phyloP scores from a whole-genome alignment of 2,329 filamentous ascomycete genomes.

The Venturia pyrina region DNA sequence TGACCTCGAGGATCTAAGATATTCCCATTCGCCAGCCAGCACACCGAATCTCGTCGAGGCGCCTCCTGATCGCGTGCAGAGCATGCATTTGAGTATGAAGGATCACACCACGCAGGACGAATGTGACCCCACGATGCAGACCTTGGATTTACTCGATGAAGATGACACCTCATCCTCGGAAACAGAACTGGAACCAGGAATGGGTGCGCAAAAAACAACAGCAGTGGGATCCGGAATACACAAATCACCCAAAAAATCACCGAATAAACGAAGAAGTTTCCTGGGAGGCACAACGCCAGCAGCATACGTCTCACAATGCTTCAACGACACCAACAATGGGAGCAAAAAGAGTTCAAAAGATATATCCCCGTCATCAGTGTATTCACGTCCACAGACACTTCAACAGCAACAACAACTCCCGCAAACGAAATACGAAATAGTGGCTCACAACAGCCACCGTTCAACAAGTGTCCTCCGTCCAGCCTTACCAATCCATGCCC shows the following conservation, averaged over 20 bases:
- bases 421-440: neutral
- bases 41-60: slow-evolving; percentile 23
- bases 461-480: neutral
- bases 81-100: slow-evolving; percentile 23
- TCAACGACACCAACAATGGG: neutral
- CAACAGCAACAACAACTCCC: neutral
- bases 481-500: neutral
- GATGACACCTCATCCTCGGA: slow-evolving; percentile 11
- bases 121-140: slow-evolving; percentile 21
- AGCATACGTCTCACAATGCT: neutral
- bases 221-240: too few species aligned
- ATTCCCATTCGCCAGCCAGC: slow-evolving; percentile 14
- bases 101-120: slow-evolving; percentile 19
- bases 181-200: slow-evolving; percentile 7
- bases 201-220: neutral
- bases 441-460: neutral
- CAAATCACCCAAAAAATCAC: neutral
- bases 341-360: neutral
- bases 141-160: slow-evolving; percentile 27
- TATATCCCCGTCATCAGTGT: neutral
- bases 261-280: slow-evolving; percentile 2
- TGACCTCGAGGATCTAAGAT: slow-evolving; percentile 15
- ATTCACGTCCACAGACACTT: neutral
- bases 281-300: slow-evolving; percentile 1
- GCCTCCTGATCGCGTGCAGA: slow-evolving; percentile 24